These are phyloP conservation scores for Acacia melanoxylon DNA, from an alignment of 306 rosid genomes.

Conservation along the genomic window DNA sequence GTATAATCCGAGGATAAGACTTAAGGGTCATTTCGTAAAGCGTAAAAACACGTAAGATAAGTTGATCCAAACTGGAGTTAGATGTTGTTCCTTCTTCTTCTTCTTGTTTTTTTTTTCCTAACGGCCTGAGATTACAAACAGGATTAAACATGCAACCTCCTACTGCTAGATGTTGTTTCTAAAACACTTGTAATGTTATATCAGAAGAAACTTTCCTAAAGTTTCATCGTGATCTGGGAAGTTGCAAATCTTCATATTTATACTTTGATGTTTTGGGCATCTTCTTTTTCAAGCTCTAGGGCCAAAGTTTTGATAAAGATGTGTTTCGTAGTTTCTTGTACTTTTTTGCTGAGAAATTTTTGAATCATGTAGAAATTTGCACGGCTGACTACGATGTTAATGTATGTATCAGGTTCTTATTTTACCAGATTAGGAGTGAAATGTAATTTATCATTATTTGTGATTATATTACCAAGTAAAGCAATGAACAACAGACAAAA, in stretches of 20 bases:
- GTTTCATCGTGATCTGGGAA: background rate
- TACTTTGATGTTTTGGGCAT: conserved; percentile 18
- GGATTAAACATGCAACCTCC: no score
- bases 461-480: background rate
- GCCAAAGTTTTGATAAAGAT: conserved; percentile 39
- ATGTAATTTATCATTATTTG: background rate
- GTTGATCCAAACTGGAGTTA: no score
- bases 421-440: background rate
- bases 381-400: background rate
- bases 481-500: background rate
- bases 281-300: conserved; percentile 16
- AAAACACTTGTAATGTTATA: no score
- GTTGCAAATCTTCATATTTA: conserved; percentile 5
- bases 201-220: background rate
- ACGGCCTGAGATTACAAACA: no score
- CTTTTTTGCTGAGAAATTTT: conserved; percentile 6
- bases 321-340: background rate
- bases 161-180: no score
- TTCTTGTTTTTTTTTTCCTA: no score
- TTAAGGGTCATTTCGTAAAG: no score
- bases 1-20: background rate
- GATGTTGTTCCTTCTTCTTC: no score
- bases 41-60: no score
- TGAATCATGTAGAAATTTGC: background rate
- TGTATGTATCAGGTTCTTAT: background rate